These are phyloP conservation scores for Candida pseudoglaebosa DNA, from an alignment of 805 yeast species.

Conservation along the genomic window DNA sequence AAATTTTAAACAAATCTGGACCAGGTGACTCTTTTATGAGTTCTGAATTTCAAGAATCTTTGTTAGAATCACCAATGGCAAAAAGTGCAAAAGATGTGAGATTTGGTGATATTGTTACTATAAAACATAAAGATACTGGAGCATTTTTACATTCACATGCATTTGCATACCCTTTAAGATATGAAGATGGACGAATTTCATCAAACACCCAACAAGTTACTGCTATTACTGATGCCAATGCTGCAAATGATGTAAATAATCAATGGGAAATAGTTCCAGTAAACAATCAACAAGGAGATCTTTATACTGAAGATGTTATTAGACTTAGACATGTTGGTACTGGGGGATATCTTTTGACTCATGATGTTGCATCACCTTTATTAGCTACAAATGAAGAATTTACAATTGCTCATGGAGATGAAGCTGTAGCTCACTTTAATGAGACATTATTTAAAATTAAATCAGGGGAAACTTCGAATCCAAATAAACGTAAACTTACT, in stretches of 20 bases:
- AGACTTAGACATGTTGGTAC: conserved; percentile 82
- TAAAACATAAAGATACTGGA: conserved; percentile 76
- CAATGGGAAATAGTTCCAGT: conserved; percentile 84
- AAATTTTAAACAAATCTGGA: conserved; percentile 78
- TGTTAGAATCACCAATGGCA: conserved; percentile 78
- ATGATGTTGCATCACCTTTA: conserved; percentile 94
- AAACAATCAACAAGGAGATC: conserved; percentile 38
- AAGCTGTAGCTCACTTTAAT: conserved; percentile 51
- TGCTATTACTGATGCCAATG: conserved; percentile 45
- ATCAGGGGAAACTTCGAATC: conserved; percentile 37
- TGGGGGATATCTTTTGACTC: conserved; percentile 75
- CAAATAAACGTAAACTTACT: conserved; percentile 45
- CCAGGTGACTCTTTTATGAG: conserved; percentile 96
- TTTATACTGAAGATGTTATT: conserved; percentile 66
- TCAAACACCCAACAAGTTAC: conserved; percentile 96
- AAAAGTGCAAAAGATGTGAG: conserved; percentile 66
- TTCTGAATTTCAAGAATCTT: conserved; percentile 89
- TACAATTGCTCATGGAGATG: conserved; percentile 64
- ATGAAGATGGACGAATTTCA: conserved; percentile 93
- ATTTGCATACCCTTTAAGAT: conserved; percentile 77
- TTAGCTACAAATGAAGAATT: conserved; percentile 93
- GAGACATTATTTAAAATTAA: conserved; percentile 79
- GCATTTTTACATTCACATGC: conserved; percentile 82
- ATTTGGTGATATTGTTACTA: conserved; percentile 70
- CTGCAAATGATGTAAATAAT: conserved; percentile 54